phyloP scores from a whole-genome alignment of 2,329 filamentous ascomycete genomes.

The Apiospora koreana region DNA sequence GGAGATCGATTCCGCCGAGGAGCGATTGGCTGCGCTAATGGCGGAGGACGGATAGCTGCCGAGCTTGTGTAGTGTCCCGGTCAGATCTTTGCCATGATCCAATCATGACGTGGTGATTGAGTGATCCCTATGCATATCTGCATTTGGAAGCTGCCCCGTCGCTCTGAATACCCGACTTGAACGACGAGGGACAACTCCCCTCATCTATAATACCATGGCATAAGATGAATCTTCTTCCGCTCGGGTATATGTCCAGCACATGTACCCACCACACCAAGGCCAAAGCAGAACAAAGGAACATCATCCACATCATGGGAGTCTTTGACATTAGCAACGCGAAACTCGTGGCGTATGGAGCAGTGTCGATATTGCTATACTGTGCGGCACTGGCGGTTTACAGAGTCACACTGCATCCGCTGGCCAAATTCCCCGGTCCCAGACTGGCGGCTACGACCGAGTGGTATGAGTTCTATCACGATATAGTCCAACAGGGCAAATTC shows the following conservation, averaged over 20 bases:
- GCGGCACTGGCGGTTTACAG: conserved; percentile 17
- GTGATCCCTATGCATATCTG: not conserved
- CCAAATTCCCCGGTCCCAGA: conserved; percentile 40
- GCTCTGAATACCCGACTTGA: not conserved
- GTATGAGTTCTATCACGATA: conserved; percentile 46
- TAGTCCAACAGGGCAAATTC: conserved; percentile 42
- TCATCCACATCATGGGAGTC: not conserved
- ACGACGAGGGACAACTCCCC: not conserved
- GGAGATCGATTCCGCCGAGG: not conserved
- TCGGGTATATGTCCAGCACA: not conserved
- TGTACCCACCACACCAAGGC: not conserved
- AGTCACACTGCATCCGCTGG: conserved; percentile 39
- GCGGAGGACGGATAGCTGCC: not conserved
- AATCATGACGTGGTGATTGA: not conserved
- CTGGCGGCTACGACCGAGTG: conserved; percentile 40
- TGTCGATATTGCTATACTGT: not conserved
- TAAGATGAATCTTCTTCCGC: no score
- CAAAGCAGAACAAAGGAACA: not conserved
- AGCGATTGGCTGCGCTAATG: not conserved
- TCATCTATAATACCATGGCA: not conserved
- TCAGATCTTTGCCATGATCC: not conserved
- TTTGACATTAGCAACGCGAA: not conserved
- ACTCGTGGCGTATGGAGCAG: not conserved
- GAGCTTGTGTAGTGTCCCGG: not conserved
- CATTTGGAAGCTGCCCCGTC: not conserved